Evolutionary conservation across 2,329 filamentous ascomycete species (phyloP).

Genomic region (Ophiostoma sp.): DNA sequence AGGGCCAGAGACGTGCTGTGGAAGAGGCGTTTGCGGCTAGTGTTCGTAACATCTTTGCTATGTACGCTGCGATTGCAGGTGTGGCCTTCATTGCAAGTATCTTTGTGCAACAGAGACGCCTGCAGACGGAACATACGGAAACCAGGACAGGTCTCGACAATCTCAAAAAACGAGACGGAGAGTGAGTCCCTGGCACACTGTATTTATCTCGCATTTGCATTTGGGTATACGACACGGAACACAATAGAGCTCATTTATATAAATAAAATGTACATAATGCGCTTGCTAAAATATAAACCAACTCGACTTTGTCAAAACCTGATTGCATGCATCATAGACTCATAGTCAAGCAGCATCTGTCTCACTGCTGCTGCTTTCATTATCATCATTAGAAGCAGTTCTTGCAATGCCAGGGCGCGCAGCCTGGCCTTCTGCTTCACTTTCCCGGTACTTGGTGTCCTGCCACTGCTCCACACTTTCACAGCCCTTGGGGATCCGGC

Average conservation of each 20-base stretch:
- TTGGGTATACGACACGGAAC: background rate
- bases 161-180: background rate
- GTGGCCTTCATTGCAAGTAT: constrained; percentile 19
- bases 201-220: background rate
- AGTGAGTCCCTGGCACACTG: background rate
- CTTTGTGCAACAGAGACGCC: constrained; percentile 18
- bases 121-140: constrained; percentile 22
- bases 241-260: background rate
- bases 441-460: constrained; percentile 14
- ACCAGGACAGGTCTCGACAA: constrained; percentile 22
- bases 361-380: constrained; percentile 16
- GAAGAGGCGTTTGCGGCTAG: constrained; percentile 19
- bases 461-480: constrained; percentile 45
- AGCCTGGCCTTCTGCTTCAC: background rate
- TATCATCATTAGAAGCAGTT: background rate
- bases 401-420: background rate
- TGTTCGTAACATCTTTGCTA: constrained; percentile 22
- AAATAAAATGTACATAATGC: background rate
- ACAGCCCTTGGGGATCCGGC: constrained; percentile 61
- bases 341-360: constrained; percentile 10
- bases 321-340: background rate
- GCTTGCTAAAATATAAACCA: background rate
- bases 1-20: constrained; percentile 19
- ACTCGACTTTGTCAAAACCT: background rate
- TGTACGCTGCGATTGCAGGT: constrained; percentile 21